Evolutionary conservation across 139 green algal species (phyloP), one percentile per base, ranked within the genome.

Genomic region (Micractinium sp.): DNA sequence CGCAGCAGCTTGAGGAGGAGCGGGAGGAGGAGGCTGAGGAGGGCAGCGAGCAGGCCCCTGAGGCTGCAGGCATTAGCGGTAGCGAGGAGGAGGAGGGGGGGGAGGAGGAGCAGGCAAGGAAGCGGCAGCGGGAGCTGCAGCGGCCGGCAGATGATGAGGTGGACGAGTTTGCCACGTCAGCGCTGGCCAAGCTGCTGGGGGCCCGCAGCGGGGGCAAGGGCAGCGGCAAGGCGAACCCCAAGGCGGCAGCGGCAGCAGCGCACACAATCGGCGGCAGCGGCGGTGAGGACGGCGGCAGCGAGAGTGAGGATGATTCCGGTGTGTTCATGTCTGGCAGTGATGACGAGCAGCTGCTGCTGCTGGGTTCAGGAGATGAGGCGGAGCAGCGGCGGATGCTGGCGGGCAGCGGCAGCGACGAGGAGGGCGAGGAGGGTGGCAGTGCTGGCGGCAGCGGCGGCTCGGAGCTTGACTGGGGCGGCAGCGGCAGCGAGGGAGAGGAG

Each of bases 101-200:
- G 56, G 56, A 61, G 35, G n/a, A 71, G n/a, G n/a, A 74, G 53
- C 19, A n/a, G 77, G 38, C 13, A 14, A 27, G 63, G 25, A 25
- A 60, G 69, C 20, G 71, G 69, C 85, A 73, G 47, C 36, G 74
- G n/a, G 56, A 71, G n/a, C 25, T 39, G 39, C 63, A 71, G 74
- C 36, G 31, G 22, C 41, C 61, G 4, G 18, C 33, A n/a, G 61
- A 86, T 9, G 67, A 80, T 20, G 83, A 87, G 12, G 38, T 81
- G 1, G 71, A 88, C 5, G 85, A 47, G 31, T 19, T 53, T 2
- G 85, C 85, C 12, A 31, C 85, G 1, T 56, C 41, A 13, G 85
- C 85, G 0, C 31, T 88, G 71, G 85, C 71, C 39, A 88, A 88
- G 71, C 85, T 88, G 69, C 85, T 88, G 71, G 85, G 71, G 19